Base-by-base conservation (phyloP, 257 asterid genomes). In the Solanum bukasovii region DNA sequence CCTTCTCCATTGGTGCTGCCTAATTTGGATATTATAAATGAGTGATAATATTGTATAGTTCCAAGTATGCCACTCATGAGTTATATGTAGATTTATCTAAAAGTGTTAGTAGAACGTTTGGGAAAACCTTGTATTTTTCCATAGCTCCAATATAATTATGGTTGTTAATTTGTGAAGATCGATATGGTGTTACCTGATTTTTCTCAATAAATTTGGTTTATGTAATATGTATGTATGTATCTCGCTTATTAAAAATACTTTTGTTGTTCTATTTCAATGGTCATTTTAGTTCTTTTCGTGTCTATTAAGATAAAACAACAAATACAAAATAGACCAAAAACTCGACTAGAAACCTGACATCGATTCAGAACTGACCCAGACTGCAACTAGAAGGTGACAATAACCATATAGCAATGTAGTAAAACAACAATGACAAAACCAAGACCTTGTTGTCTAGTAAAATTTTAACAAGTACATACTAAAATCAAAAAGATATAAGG, bases 1-100 rank as follows among this genome's bases (percentile, higher is more conserved):
- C 92, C 92, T 42, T 82, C 85, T 79, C 85, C 85, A 25, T 44
- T 44, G 63, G n/a, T 79, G 85, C 0, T 79, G 25, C 35, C 84
- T 29, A 70, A 29, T n/a, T 77, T 77, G 84, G 84, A 38, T 10
- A 75, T 75, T 0, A 35, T 25, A 40, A 74, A 35, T 35, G 49
- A 74, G 38, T 71, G 46, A 73, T 59, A 21, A 8, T 59, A 21
- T 59, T 59, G 1, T 21, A 56, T 56, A 2, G 4, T 18, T 56
- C 7, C 25, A 20, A 56, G 65, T 59, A 21, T 59, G 27, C 75
- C 75, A 68, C 75, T 68, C 63, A 56, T 18, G 12, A 68, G 75
- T 68, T 68, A 3, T 68, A 27, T 68, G 0, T 68, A 68, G 37
- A 6, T 29, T 63, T 23, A 23, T 63, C 29, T 33, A 3, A 33